Percentiles rank a stretch among this genome's conserved stretches.
Conservation (phyloP, 495 filamentous ascomycete species). For the Amniculicola lignicola region DNA sequence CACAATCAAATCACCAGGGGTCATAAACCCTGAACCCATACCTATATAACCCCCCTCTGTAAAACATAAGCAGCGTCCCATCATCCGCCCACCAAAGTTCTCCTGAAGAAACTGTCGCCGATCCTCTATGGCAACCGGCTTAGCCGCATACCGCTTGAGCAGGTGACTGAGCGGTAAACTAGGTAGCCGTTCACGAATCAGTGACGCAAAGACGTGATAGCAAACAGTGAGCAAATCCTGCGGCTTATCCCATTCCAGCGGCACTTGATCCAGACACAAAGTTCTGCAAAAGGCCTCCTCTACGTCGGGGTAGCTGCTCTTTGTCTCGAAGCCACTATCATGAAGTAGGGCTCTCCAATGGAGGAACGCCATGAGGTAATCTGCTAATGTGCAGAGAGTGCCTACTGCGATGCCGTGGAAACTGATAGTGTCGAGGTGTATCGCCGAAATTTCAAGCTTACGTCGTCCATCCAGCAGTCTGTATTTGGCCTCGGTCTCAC, state of each 20-base stretch:
- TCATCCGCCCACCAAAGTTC: constrained; percentile 13
- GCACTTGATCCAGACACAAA: constrained; percentile 32
- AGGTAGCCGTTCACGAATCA: constrained; percentile 31
- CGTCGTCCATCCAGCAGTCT: constrained; percentile 19
- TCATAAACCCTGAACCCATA: constrained; percentile 34
- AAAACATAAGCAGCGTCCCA: constrained; percentile 20
- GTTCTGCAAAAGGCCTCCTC: constrained; percentile 35
- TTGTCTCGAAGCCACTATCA: neutral
- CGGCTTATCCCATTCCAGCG: constrained; percentile 1
- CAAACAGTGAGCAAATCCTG: constrained; percentile 22
- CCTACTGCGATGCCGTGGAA: constrained; percentile 30
- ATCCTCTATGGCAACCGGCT: neutral
- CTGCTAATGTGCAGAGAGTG: constrained; percentile 22
- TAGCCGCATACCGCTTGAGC: constrained; percentile 16
- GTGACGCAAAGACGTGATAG: constrained; percentile 35
- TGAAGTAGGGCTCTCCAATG: constrained; percentile 33
- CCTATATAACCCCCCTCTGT: constrained; percentile 21
- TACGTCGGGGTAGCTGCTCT: neutral
- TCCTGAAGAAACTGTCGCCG: constrained; percentile 6
- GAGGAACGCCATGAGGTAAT: constrained; percentile 38
- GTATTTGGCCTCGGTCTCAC: constrained; percentile 21
- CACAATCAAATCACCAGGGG: constrained; percentile 31
- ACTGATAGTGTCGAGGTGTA: constrained; percentile 32
- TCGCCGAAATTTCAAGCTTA: constrained; percentile 33
- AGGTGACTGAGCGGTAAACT: constrained; percentile 26